phyloP scores from a whole-genome alignment of 768 basidiomycete genomes.

The Amanita pallidorosea region DNA sequence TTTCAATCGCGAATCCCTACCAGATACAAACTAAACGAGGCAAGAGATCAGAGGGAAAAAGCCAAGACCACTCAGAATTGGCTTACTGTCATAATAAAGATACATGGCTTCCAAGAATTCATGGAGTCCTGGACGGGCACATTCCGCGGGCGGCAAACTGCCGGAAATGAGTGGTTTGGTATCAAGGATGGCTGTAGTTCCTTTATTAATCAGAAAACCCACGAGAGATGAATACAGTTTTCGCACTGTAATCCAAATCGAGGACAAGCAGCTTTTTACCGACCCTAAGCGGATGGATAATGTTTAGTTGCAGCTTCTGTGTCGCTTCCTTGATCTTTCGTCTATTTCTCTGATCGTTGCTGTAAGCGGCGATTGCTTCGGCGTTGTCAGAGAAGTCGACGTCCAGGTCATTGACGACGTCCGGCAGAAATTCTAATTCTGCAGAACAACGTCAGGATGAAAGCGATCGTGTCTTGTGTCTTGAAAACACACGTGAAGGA shows the following conservation, averaged over 20 bases:
- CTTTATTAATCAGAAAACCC: conserved; percentile 5
- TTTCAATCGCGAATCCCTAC: conserved; percentile 21
- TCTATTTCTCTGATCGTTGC: conserved; percentile 70
- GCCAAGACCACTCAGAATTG: background rate
- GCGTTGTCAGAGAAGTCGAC: conserved; percentile 63
- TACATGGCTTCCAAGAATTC: conserved; percentile 76
- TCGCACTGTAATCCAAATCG: conserved; percentile 78
- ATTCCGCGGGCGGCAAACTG: conserved; percentile 68
- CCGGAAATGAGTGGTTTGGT: conserved; percentile 80
- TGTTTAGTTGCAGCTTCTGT: conserved; percentile 48
- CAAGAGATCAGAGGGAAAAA: background rate
- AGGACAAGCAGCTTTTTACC: conserved; percentile 79
- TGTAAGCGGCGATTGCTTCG: conserved; percentile 45
- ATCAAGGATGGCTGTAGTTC: conserved; percentile 59
- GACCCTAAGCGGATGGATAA: conserved; percentile 66
- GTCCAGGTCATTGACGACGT: conserved; percentile 74
- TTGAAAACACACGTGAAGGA: conserved; percentile 39
- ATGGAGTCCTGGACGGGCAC: conserved; percentile 75
- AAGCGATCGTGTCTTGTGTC: background rate
- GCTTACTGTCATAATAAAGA: conserved; percentile 68
- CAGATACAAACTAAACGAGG: conserved; percentile 61
- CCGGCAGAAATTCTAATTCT: conserved; percentile 60
- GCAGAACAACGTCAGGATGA: background rate
- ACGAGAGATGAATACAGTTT: background rate
- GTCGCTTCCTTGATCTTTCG: conserved; percentile 72